Base-by-base conservation (phyloP, 1,284 basidiomycete species). In the Dichomitus squalens region DNA sequence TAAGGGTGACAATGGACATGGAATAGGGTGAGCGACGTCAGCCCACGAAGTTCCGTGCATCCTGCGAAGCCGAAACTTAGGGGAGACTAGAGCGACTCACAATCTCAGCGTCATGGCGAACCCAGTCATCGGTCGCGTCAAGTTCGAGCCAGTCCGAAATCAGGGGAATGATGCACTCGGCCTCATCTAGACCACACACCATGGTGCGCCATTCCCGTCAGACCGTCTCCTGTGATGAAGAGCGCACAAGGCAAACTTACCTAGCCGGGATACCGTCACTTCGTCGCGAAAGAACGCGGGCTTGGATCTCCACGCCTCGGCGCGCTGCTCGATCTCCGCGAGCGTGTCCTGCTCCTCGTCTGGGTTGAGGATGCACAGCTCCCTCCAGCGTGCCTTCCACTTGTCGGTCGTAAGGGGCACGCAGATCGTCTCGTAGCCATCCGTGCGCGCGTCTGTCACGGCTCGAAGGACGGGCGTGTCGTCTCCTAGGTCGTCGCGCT, bases 121-220 rank as follows among this genome's bases (percentile, higher is more conserved):
- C 90, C 78, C 96, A 96, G 69, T 96, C 93, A 73, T 98, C 95
- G 1, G 84, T 78, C 11, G 94, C 89, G 75, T 99, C 97, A 39
- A 99, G 81, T 72, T 98, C 94, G 11, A 99, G 80, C 97, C 97
- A 99, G 58, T 93, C 92, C 14, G 95, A 94, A 8, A 91, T 82
- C 67, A 97, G 81, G 3, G 82, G 90, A 18, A 92, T 83, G 21
- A 93, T 78, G 34, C 82, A 82, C 58, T 92, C 88, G 1, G 92
- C 88, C 71, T 99, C 96, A 71, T 96, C 94, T 94, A 65, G 23
- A 20, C 21, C 11, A 18, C 49, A 29, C 25, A 49, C 27, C 3
- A 25, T 36, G 34, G n/a, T n/a, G n/a, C n/a, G n/a, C n/a, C 47
- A 35, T 7, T 9, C 47, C 23, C 27, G 9, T 49, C 34, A 38